Evolutionary conservation across 1,284 basidiomycete genomes (phyloP).

Genomic region (Tilletiopsis washingtonensis): DNA sequence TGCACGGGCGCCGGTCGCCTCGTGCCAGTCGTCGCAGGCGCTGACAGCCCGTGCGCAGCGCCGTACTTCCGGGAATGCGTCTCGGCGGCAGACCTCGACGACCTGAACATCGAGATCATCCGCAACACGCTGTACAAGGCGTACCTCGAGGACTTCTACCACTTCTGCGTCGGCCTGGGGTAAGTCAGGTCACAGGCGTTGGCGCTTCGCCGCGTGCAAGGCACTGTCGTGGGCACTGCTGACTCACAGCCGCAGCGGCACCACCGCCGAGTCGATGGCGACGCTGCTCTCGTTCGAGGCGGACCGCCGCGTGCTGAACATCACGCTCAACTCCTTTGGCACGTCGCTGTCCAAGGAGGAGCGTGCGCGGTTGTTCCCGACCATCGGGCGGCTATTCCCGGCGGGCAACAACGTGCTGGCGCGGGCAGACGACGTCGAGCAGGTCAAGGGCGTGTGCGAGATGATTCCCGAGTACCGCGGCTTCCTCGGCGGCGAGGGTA

Average conservation of each 20-base stretch:
- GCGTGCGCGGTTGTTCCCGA: constrained; percentile 89
- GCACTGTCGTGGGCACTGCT: too few relatives aligned
- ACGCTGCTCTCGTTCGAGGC: constrained; percentile 95
- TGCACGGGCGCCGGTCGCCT: constrained; percentile 9
- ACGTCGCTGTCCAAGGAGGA: constrained; percentile 92
- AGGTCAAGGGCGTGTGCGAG: constrained; percentile 81
- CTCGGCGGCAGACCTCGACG: constrained; percentile 89
- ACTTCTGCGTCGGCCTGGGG: constrained; percentile 70
- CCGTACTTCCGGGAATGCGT: constrained; percentile 96
- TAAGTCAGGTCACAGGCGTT: constrained; percentile 48
- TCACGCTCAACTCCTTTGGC: constrained; percentile 97
- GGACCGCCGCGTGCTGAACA: constrained; percentile 91
- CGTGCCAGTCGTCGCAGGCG: constrained; percentile 2
- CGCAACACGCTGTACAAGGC: constrained; percentile 99
- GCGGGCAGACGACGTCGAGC: constrained; percentile 88
- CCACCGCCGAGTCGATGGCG: constrained; percentile 4
- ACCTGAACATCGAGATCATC: constrained; percentile 99
- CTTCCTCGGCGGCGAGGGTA: constrained; percentile 62
- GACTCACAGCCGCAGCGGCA: neutral
- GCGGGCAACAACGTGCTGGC: constrained; percentile 92
- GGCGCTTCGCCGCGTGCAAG: too few relatives aligned
- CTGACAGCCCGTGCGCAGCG: constrained; percentile 54
- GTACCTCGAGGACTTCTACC: constrained; percentile 94
- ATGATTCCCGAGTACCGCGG: constrained; percentile 77
- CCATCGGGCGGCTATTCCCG: constrained; percentile 85